Evolutionary conservation across 2,329 filamentous ascomycete genomes (phyloP).

Genomic region (Graphilbum ipis-grandicollis): DNA sequence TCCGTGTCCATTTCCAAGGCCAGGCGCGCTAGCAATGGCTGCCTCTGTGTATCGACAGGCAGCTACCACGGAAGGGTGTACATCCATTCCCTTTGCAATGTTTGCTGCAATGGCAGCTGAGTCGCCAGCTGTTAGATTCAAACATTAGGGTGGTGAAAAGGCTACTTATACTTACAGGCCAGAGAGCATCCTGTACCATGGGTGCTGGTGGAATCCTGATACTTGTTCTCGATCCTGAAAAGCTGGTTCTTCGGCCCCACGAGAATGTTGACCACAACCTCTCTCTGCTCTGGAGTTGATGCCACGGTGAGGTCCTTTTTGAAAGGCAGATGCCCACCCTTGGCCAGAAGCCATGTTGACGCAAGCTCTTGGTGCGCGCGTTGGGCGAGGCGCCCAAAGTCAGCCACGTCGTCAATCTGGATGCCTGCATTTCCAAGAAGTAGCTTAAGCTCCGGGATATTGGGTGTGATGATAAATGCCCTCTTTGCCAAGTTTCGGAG

Average conservation of each 20-base stretch:
- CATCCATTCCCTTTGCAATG: constrained; percentile 38
- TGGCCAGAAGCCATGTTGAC: constrained; percentile 66
- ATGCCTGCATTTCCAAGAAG: constrained; percentile 32
- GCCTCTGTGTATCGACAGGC: constrained; percentile 56
- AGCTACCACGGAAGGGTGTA: constrained; percentile 43
- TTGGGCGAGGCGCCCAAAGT: constrained; percentile 52
- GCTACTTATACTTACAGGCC: constrained; percentile 44
- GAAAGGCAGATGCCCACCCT: constrained; percentile 81
- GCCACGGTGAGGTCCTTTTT: constrained; percentile 43
- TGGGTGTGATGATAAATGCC: constrained; percentile 57
- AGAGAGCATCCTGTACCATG: constrained; percentile 92
- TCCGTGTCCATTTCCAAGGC: constrained; percentile 49
- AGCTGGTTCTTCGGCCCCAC: constrained; percentile 37
- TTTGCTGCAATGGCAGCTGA: constrained; percentile 60
- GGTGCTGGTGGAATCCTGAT: constrained; percentile 59
- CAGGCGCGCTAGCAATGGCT: constrained; percentile 47
- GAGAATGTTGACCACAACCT: constrained; percentile 62
- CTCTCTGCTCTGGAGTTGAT: constrained; percentile 35
- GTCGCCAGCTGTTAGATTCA: background rate
- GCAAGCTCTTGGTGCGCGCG: constrained; percentile 46
- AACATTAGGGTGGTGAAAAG: constrained; percentile 10
- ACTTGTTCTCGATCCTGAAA: constrained; percentile 51
- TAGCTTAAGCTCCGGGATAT: constrained; percentile 56
- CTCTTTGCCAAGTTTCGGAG: constrained; percentile 46
- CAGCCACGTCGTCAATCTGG: constrained; percentile 37